Percentiles rank a stretch among this genome's conserved stretches.
phyloP scores from a whole-genome alignment of 345 rosid genomes.

The Bruguiera sexangula region DNA sequence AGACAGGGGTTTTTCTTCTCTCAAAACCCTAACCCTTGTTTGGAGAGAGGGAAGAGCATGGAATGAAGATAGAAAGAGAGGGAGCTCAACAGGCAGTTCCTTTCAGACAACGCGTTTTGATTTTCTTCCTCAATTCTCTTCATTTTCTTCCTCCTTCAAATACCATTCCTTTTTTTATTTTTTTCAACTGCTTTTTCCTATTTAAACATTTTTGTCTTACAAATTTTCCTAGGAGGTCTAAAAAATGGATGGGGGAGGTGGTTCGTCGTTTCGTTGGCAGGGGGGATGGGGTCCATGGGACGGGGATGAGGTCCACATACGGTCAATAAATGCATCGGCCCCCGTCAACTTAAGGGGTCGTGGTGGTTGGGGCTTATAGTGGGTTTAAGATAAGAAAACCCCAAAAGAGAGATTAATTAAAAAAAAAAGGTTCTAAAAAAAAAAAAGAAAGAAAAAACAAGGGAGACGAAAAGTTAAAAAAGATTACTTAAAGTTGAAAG shows the following conservation, averaged over 20 bases:
- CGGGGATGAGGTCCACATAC: constrained; percentile 3
- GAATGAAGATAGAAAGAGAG: constrained; percentile 4
- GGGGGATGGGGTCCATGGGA: constrained; percentile 27
- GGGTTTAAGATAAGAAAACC: background rate
- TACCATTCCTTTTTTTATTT: background rate
- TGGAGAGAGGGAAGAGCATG: constrained; percentile 14
- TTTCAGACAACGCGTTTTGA: constrained; percentile 49
- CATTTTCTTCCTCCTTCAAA: constrained; percentile 3
- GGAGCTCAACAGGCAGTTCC: constrained; percentile 35
- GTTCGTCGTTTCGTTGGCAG: constrained; percentile 12
- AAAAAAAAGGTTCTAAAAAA: background rate
- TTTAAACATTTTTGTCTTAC: no score
- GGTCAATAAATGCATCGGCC: constrained; percentile 34
- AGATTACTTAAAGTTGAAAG: constrained; percentile 21
- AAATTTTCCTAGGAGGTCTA: background rate
- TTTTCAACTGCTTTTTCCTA: background rate
- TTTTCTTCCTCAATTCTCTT: background rate
- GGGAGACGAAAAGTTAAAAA: background rate
- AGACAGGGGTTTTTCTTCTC: background rate
- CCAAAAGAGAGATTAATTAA: background rate
- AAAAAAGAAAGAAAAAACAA: background rate
- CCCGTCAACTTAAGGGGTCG: constrained; percentile 18
- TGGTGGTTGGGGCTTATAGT: constrained; percentile 12
- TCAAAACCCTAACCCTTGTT: constrained; percentile 28
- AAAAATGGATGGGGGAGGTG: background rate